A percentile compares a stretch with the other conserved stretches of the same genome.
These are phyloP conservation scores for Rhizophlyctis rosea DNA, from an alignment of 192 early-diverging fungal species.

Conservation along the genomic window DNA sequence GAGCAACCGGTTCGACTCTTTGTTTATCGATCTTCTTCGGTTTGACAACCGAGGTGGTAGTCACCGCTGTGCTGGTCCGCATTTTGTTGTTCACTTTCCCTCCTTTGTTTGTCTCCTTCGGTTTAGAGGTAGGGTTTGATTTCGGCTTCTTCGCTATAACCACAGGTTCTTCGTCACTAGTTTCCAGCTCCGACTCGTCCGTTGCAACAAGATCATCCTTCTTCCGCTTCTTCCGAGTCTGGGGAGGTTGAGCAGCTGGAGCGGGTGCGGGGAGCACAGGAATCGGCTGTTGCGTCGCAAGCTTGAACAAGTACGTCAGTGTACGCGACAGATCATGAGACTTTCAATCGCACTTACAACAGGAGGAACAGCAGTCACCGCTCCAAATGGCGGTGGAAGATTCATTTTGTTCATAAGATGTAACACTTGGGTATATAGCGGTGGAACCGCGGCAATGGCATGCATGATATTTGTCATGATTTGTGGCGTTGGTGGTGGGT, in stretches of 20 bases:
- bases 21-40: no score
- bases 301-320: no score
- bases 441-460: slow-evolving; percentile 48
- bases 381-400: slow-evolving; percentile 50
- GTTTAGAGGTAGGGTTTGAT: no score
- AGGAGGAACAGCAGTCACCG: neutral
- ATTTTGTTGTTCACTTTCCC: slow-evolving; percentile 12
- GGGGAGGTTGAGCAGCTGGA: no score
- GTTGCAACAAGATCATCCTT: slow-evolving; percentile 40
- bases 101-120: no score
- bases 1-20: neutral
- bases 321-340: slow-evolving; percentile 2
- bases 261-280: no score
- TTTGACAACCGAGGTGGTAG: no score
- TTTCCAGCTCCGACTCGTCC: slow-evolving; percentile 49
- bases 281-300: no score
- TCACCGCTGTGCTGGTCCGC: slow-evolving; percentile 12
- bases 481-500: slow-evolving; percentile 33
- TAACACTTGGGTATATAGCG: slow-evolving; percentile 58
- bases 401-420: slow-evolving; percentile 67
- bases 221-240: slow-evolving; percentile 28
- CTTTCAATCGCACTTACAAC: slow-evolving; percentile 7
- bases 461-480: slow-evolving; percentile 51
- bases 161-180: neutral
- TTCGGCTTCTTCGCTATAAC: slow-evolving; percentile 3